Conservation (phyloP, 1,284 basidiomycete genomes). For the Apiotrichum sp. region DNA sequence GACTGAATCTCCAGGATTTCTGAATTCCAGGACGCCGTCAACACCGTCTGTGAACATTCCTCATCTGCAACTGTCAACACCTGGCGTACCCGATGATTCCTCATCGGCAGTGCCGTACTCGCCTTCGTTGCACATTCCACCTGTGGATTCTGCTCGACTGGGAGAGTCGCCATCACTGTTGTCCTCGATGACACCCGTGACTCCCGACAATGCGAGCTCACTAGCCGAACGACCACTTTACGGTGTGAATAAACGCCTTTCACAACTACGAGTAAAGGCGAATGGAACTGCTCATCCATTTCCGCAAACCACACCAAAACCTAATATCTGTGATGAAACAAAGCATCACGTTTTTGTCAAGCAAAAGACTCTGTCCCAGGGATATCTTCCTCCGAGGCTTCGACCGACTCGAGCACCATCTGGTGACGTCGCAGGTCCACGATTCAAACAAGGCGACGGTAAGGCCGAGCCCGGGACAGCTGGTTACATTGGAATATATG, state of each 20-base stretch:
- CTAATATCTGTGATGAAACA: not conserved
- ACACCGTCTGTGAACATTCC: not conserved
- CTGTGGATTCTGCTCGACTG: not conserved
- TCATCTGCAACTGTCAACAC: not conserved
- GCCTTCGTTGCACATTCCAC: not conserved
- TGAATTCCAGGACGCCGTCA: not conserved
- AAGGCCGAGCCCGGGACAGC: conserved; percentile 50
- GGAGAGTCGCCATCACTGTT: too few relatives aligned
- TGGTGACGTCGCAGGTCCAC: not conserved
- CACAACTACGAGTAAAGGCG: too few relatives aligned
- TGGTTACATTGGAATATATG: conserved; percentile 61
- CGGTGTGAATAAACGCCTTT: too few relatives aligned
- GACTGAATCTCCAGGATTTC: not conserved
- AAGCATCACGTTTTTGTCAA: not conserved
- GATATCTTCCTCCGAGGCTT: not conserved
- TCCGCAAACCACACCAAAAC: too few relatives aligned
- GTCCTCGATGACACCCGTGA: too few relatives aligned
- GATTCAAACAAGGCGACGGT: conserved; percentile 5
- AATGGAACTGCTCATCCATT: too few relatives aligned
- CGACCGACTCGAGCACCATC: not conserved
- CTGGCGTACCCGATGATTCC: not conserved
- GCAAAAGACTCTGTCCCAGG: not conserved
- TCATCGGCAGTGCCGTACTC: not conserved
- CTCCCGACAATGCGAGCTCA: too few relatives aligned
- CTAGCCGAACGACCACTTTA: too few relatives aligned